Percentiles rank a stretch among this genome's conserved stretches.
Evolutionary conservation across 179 eudicot species (phyloP).

Genomic region (Actinidia chinensis): DNA sequence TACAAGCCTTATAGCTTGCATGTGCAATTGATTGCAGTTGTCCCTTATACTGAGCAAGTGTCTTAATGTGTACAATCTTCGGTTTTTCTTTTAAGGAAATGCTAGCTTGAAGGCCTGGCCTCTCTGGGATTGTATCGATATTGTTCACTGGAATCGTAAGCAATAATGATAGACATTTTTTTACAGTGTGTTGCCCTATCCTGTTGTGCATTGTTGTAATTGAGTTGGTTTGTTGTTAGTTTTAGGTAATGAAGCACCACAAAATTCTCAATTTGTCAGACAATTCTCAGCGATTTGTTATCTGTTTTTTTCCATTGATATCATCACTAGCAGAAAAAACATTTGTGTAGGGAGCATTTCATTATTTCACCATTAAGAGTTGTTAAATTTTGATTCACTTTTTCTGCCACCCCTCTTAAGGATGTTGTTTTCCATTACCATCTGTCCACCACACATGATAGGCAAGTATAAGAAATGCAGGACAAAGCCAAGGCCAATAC

Average conservation of each 20-base stretch:
- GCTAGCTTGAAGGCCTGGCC: conserved; percentile 99
- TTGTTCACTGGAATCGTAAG: conserved; percentile 98
- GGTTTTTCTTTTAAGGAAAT: conserved; percentile 58
- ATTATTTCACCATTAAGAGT: neutral
- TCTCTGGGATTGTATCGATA: conserved; percentile 96
- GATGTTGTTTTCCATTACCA: no score
- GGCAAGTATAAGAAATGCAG: no score
- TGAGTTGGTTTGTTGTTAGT: conserved; percentile 11
- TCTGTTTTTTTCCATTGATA: conserved; percentile 95
- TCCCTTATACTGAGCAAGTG: neutral
- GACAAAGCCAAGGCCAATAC: no score
- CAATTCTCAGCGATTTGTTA: conserved; percentile 84
- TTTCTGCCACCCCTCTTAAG: no score
- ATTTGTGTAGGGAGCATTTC: conserved; percentile 63
- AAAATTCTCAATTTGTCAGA: conserved; percentile 81
- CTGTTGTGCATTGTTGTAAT: conserved; percentile 9
- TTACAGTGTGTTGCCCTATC: neutral
- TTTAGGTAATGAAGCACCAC: conserved; percentile 98
- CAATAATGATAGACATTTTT: conserved; percentile 25
- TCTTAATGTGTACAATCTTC: conserved; percentile 13
- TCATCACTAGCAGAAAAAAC: conserved; percentile 99
- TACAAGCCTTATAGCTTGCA: conserved; percentile 2
- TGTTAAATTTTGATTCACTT: neutral
- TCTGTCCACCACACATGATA: no score
- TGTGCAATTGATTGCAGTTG: conserved; percentile 9